Conservation (phyloP, 441 rosid genomes). For the Theobroma grandiflorum region DNA sequence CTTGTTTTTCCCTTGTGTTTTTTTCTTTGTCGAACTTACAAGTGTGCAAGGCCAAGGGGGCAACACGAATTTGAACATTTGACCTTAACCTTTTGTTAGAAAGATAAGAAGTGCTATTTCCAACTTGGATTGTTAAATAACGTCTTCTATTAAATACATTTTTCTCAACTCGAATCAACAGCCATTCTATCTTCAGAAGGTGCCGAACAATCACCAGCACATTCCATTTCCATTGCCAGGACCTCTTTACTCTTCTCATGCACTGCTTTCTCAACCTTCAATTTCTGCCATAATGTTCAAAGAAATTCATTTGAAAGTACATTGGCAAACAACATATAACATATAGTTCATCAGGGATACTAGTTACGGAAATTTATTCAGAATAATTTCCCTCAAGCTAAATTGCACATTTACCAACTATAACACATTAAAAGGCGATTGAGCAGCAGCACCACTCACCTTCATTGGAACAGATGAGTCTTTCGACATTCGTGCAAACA, state of each 20-base stretch:
- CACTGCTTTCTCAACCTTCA: conserved; percentile 47
- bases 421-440: background rate
- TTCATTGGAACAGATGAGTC: conserved; percentile 38
- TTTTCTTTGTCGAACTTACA: background rate
- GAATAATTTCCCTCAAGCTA: background rate
- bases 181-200: conserved; percentile 31
- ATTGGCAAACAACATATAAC: background rate
- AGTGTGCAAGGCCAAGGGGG: background rate
- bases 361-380: background rate
- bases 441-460: conserved; percentile 37
- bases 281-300: conserved; percentile 43
- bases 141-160: background rate
- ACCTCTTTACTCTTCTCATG: conserved; percentile 36
- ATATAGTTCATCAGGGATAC: background rate
- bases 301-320: conserved; percentile 7
- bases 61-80: background rate
- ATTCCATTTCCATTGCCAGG: conserved; percentile 4
- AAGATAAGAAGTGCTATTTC: background rate
- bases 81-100: conserved; percentile 1
- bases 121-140: background rate
- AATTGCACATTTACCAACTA: background rate
- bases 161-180: conserved; percentile 30
- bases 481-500: conserved; percentile 49
- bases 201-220: conserved; percentile 30
- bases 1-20: background rate